Evolutionary conservation across 768 basidiomycete species (phyloP), one percentile per base, ranked within the genome.

Genomic region (Daedaleopsis nitida): DNA sequence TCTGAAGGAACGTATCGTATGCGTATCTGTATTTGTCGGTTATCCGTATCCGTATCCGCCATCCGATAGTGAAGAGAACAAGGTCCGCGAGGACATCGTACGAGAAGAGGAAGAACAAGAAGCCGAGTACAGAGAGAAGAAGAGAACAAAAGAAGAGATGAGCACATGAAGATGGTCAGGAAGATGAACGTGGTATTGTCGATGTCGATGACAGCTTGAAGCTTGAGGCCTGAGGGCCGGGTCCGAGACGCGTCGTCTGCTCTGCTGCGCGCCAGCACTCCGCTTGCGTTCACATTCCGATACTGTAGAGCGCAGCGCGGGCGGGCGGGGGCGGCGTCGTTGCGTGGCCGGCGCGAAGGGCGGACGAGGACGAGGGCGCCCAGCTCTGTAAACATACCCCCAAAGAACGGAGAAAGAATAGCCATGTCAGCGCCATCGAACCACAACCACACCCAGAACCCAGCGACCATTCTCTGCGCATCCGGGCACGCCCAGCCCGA

Each of bases 341-440:
- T 32, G 27, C 54, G 21, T 47, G 54, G 38, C 21, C 16, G 42
- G 27, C 27, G 24, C 54, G 54, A 7, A 44, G 23, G 16, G 34
- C 19, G n/a, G 54, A 42, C 38, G 53, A 55, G 38, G 54, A 32
- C 27, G 27, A 38, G 21, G 54, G 44, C 21, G 54, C 54, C 54
- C 54, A 55, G 24, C 54, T 55, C 54, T 55, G 54, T n/a, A 44
- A 8, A n/a, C n/a, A n/a, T n/a, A n/a, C n/a, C n/a, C n/a, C n/a
- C n/a, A 37, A n/a, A 16, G 32, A 21, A 38, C 27, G 27, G 27
- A 32, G 7, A 7, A 7, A 32, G 7, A 32, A 32, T 7, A 32
- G 27, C 7, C 27, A 32, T 32, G 27, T 32, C 27, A 32, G 27
- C 27, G 27, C 27, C 27, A 32, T 32, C 27, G 27, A 32, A 32